Conservation (phyloP, 2,329 filamentous ascomycete species). For the Alternaria conjuncta region DNA sequence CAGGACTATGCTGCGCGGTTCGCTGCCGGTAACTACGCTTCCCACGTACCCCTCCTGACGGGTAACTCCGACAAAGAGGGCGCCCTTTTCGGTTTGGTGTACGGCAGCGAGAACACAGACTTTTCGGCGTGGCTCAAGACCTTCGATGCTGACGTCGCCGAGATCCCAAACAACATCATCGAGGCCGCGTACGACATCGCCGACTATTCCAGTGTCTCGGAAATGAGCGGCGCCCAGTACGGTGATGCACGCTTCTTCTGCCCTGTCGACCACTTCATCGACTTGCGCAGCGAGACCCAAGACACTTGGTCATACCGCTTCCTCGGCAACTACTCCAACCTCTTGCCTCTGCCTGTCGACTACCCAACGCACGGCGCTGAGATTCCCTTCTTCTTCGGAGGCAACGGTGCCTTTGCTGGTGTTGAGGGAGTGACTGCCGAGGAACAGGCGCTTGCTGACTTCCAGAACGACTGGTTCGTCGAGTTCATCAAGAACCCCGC, state of each 20-base stretch:
- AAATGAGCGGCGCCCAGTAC: conserved; percentile 52
- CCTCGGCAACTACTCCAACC: conserved; percentile 51
- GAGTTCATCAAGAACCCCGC: conserved; percentile 54
- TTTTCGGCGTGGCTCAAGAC: conserved; percentile 55
- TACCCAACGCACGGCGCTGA: conserved; percentile 52
- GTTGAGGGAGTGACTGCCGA: conserved; percentile 45
- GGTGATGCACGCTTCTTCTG: conserved; percentile 58
- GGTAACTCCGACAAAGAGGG: conserved; percentile 38
- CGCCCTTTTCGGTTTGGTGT: conserved; percentile 33
- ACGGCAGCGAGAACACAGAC: conserved; percentile 36
- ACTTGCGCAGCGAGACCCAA: conserved; percentile 49
- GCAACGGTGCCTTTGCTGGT: conserved; percentile 52
- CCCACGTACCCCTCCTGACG: conserved; percentile 33
- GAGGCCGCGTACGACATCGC: conserved; percentile 44
- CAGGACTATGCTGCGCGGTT: conserved; percentile 30
- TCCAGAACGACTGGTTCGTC: conserved; percentile 53
- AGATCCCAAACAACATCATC: conserved; percentile 46
- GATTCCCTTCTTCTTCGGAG: conserved; percentile 56
- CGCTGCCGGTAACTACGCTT: conserved; percentile 33
- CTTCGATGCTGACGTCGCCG: conserved; percentile 51
- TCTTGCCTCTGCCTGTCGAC: conserved; percentile 31
- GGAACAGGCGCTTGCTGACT: conserved; percentile 53
- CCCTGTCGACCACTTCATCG: conserved; percentile 42
- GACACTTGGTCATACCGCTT: conserved; percentile 55
- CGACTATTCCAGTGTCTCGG: conserved; percentile 48